Evolutionary conservation across 768 basidiomycete species (phyloP).

Genomic region (Myochromella boudieri): DNA sequence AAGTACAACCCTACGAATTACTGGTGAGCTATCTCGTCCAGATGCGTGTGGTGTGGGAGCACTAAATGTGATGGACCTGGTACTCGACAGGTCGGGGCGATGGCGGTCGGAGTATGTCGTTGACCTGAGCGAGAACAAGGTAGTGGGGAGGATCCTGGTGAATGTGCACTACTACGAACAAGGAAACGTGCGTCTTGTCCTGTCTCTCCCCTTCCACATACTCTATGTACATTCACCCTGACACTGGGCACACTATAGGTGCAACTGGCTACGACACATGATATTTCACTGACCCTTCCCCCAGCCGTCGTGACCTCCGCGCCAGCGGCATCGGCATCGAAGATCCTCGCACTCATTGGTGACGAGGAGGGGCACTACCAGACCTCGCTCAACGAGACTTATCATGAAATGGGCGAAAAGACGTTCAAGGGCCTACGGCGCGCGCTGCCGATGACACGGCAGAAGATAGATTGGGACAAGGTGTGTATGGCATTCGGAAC

Average conservation of each 20-base stretch:
- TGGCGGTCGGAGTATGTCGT: slow-evolving; percentile 90
- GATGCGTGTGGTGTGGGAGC: no score
- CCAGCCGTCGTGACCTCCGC: slow-evolving; percentile 53
- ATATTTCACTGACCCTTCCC: slow-evolving; percentile 62
- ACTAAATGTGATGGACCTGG: no score
- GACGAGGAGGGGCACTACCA: slow-evolving; percentile 83
- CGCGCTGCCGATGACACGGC: slow-evolving; percentile 87
- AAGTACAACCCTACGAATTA: no score
- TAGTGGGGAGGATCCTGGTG: slow-evolving; percentile 73
- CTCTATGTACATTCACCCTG: not conserved
- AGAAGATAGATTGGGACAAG: slow-evolving; percentile 97
- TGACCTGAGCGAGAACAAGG: slow-evolving; percentile 58
- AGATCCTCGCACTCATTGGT: slow-evolving; percentile 79
- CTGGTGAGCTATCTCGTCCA: no score
- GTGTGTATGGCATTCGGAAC: slow-evolving; percentile 34
- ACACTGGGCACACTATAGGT: slow-evolving; percentile 50
- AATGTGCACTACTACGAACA: slow-evolving; percentile 98
- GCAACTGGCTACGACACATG: slow-evolving; percentile 80
- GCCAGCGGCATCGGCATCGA: slow-evolving; percentile 55
- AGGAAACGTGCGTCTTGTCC: slow-evolving; percentile 67
- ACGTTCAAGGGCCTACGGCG: slow-evolving; percentile 90
- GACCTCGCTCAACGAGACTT: slow-evolving; percentile 73
- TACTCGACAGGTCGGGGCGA: slow-evolving; percentile 75
- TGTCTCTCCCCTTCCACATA: not conserved
- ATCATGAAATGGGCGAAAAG: slow-evolving; percentile 89